Percentiles rank a stretch among this genome's conserved stretches.
Conservation (phyloP, 805 yeast species). For the Candida qinlingensis region DNA sequence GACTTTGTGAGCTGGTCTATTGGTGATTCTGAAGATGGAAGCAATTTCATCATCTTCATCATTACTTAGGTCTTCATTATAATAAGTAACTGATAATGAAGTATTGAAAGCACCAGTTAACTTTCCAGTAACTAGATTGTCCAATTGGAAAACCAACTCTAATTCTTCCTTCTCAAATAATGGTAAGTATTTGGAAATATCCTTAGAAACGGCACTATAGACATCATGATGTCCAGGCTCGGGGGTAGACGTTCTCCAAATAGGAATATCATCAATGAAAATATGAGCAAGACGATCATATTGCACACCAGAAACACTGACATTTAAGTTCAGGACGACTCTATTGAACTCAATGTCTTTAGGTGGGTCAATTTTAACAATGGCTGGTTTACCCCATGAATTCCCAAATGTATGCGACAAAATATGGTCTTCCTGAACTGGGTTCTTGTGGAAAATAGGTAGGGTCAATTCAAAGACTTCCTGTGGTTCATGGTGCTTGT, state of each 20-base stretch:
- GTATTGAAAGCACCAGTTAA: conserved; percentile 60
- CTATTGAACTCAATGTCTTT: conserved; percentile 39
- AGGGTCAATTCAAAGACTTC: conserved; percentile 23
- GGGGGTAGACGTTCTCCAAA: conserved; percentile 84
- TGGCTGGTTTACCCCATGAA: conserved; percentile 56
- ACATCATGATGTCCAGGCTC: conserved; percentile 59
- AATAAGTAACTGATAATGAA: conserved; percentile 47
- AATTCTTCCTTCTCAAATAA: conserved; percentile 41
- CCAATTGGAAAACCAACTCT: conserved; percentile 52
- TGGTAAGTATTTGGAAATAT: conserved; percentile 49
- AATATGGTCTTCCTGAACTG: conserved; percentile 35
- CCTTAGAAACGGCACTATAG: conserved; percentile 51
- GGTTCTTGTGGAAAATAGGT: conserved; percentile 18
- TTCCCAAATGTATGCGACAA: conserved; percentile 47
- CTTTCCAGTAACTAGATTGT: conserved; percentile 50
- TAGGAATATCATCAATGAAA: conserved; percentile 53
- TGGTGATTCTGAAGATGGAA: conserved; percentile 16
- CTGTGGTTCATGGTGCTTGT: not conserved
- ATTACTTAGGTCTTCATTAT: conserved; percentile 25
- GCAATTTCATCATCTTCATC: conserved; percentile 11
- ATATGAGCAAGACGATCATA: conserved; percentile 63
- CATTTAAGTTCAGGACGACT: conserved; percentile 48
- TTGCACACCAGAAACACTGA: conserved; percentile 53
- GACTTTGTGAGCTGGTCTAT: conserved; percentile 18
- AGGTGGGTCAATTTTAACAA: conserved; percentile 41